Conservation (phyloP, 75 land plant genomes). For the Azolla pinnata region DNA sequence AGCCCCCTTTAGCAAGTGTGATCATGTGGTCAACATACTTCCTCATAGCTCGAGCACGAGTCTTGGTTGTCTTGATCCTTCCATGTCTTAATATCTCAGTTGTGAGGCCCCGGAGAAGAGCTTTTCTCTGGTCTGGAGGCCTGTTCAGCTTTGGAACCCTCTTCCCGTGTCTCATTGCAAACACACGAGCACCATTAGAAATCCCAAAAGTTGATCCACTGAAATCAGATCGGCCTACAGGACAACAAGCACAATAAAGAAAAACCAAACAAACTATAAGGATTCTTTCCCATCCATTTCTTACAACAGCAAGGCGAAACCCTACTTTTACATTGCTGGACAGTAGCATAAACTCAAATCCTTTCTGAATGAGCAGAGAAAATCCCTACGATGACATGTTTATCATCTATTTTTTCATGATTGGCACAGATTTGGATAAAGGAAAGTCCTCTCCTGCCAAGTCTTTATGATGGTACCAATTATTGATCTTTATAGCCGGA, state of each 20-base stretch:
- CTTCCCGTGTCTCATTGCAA: constrained; percentile 78
- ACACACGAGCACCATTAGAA: constrained; percentile 48
- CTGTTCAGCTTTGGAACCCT: constrained; percentile 74
- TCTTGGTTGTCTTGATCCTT: constrained; percentile 77
- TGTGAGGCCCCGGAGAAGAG: constrained; percentile 70
- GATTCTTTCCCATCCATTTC: too few relatives aligned
- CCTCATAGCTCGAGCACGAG: constrained; percentile 85
- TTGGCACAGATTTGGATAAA: too few relatives aligned
- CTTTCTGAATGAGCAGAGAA: too few relatives aligned
- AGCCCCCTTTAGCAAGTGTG: constrained; percentile 85
- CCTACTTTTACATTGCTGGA: not conserved
- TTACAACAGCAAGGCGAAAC: not conserved
- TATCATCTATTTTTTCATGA: too few relatives aligned
- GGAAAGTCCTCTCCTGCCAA: too few relatives aligned
- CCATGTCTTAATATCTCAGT: constrained; percentile 83
- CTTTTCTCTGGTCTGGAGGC: constrained; percentile 85
- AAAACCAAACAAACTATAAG: not conserved
- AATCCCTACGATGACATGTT: too few relatives aligned
- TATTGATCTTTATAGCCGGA: too few relatives aligned
- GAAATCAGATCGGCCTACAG: constrained; percentile 13
- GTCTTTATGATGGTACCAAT: too few relatives aligned
- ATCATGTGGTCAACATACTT: constrained; percentile 95
- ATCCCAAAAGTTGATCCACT: constrained; percentile 22
- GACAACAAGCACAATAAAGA: not conserved
- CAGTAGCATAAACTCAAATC: not conserved